Percentiles rank a stretch among this genome's conserved stretches.
Evolutionary conservation across 2,329 filamentous ascomycete species (phyloP).

Genomic region (Phialemonium atrogriseum): DNA sequence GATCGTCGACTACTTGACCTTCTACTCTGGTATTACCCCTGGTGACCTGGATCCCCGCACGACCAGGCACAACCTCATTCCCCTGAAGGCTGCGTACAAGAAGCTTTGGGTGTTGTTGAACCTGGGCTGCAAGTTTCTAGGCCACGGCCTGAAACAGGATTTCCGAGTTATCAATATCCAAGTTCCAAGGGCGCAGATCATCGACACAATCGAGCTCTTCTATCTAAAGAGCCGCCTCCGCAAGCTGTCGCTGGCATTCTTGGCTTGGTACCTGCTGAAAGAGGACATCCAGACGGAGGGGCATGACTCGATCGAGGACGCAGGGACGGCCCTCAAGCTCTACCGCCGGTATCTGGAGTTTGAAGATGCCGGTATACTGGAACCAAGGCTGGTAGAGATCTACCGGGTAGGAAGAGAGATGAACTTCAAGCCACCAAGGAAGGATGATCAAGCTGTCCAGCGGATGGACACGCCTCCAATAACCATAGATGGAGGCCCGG

Average conservation of each 20-base stretch:
- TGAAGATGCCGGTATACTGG: constrained; percentile 73
- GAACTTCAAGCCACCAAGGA: constrained; percentile 43
- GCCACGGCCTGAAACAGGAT: constrained; percentile 88
- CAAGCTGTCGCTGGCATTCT: constrained; percentile 83
- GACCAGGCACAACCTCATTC: constrained; percentile 76
- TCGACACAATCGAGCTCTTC: constrained; percentile 91
- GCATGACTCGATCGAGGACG: constrained; percentile 95
- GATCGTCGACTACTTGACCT: constrained; percentile 91
- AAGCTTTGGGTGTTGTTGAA: constrained; percentile 97
- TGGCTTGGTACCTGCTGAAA: constrained; percentile 84
- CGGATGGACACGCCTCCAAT: constrained; percentile 49
- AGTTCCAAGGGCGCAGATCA: constrained; percentile 79
- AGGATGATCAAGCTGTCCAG: constrained; percentile 33
- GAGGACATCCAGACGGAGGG: constrained; percentile 89
- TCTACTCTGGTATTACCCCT: constrained; percentile 83
- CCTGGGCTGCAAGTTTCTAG: constrained; percentile 86
- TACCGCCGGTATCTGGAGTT: constrained; percentile 89
- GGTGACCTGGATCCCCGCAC: constrained; percentile 73
- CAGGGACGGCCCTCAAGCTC: constrained; percentile 78
- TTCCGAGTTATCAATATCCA: constrained; percentile 98
- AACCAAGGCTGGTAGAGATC: constrained; percentile 79
- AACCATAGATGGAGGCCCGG: constrained; percentile 24
- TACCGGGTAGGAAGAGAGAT: constrained; percentile 47
- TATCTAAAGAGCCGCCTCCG: constrained; percentile 72
- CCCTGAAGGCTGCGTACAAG: constrained; percentile 90